Evolutionary conservation across 1,139 yeast genomes (phyloP), one percentile per base, ranked within the genome.

Genomic region (Taphrina betulina): DNA sequence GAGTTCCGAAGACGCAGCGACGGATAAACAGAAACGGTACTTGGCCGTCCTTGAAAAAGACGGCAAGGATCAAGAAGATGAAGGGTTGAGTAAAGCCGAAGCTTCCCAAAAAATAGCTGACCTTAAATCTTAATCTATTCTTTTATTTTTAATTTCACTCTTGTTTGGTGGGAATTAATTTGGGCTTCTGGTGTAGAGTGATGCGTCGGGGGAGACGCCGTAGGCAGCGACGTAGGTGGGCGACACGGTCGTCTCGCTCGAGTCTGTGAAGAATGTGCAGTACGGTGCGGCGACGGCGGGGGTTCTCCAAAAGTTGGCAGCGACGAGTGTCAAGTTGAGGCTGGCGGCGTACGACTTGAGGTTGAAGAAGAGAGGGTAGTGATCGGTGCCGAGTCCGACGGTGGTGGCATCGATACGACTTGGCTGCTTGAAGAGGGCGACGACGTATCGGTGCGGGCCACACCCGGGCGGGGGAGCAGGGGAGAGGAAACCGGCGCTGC

Each of bases 21-120:
- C 52, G 14, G 52, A 45, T 3, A 20, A 26, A n/a, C 52, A 45
- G 35, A 34, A 45, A n/a, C 43, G 52, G 35, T 45, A 35, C n/a
- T 46, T 50, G 10, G 54, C 54, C 22, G 54, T 50, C 12, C 41
- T 50, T 14, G 54, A 50, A 26, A 34, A 40, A 12, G 54, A 46
- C 10, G 38, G 38, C 14, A 41, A 41, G 16, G 54, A 50, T n/a
- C 5, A 28, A 12, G 54, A 50, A 26, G 54, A 50, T 24, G 38
- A 26, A 8, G n/a, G 16, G 12, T 24, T 50, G 29, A 38, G 34
- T 26, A 50, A 50, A 50, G 54, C 54, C 10, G 46, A 50, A 34
- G 54, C 54, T n/a, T 38, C 46, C n/a, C 40, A 50, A 26, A 50
- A 50, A 41, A 50, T 50, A 40, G 54, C 54, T 16, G 17, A 35